Conservation (phyloP, 495 filamentous ascomycete genomes). For the Penicillium bovifimosum region DNA sequence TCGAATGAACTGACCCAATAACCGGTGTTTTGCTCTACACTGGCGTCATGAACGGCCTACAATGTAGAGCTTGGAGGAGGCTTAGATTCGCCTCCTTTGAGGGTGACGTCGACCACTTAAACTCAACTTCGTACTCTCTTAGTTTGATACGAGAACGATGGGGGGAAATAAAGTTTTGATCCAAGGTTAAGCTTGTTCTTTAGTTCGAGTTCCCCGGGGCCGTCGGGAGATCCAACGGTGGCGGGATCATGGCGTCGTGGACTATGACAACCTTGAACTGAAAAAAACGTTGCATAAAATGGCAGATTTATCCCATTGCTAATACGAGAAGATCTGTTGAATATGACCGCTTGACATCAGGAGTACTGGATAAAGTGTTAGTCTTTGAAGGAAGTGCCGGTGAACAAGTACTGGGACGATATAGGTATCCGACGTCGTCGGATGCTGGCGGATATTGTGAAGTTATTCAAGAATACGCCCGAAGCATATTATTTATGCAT, state of each 20-base stretch:
- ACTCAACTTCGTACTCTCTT: too few relatives aligned
- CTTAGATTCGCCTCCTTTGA: neutral
- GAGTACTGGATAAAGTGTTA: neutral
- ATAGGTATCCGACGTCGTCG: neutral
- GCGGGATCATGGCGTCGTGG: neutral
- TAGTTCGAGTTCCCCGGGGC: neutral
- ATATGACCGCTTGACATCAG: too few relatives aligned
- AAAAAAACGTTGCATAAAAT: neutral
- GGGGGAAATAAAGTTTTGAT: neutral
- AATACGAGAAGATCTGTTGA: neutral
- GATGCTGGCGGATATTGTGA: neutral
- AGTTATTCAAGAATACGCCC: neutral
- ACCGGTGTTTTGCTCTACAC: neutral
- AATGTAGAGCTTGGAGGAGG: neutral
- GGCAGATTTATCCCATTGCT: neutral
- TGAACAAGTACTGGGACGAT: neutral
- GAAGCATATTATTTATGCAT: too few relatives aligned
- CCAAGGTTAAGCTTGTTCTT: neutral
- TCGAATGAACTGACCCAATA: neutral
- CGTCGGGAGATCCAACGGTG: neutral
- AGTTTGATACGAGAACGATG: neutral
- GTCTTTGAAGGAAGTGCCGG: too few relatives aligned
- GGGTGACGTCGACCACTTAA: conserved; percentile 3
- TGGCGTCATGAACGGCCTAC: conserved; percentile 2
- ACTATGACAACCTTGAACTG: neutral